These are phyloP conservation scores for Coemansia sp. DNA, from an alignment of 371 early-diverging fungal genomes.

Conservation along the genomic window DNA sequence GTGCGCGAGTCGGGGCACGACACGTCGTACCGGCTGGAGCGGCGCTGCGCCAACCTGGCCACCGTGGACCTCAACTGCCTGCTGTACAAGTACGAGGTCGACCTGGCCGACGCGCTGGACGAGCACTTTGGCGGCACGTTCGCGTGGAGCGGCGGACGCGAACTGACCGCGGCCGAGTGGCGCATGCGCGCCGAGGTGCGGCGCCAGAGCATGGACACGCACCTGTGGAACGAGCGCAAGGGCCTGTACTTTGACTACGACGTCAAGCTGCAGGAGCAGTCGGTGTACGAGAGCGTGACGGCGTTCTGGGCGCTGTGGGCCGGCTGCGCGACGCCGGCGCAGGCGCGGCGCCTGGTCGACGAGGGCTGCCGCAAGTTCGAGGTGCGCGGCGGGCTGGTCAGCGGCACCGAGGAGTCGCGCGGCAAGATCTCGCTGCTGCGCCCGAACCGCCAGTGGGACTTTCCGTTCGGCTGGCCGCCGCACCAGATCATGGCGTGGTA, in stretches of 20 bases:
- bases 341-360: slow-evolving; percentile 62
- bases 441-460: slow-evolving; percentile 97
- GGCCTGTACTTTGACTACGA: slow-evolving; percentile 87
- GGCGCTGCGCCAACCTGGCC: slow-evolving; percentile 85
- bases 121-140: slow-evolving; percentile 55
- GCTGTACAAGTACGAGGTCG: slow-evolving; percentile 93
- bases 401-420: slow-evolving; percentile 85
- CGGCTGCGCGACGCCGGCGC: slow-evolving; percentile 61
- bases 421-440: slow-evolving; percentile 74
- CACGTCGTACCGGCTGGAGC: slow-evolving; percentile 93
- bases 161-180: slow-evolving; percentile 54
- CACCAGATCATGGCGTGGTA: slow-evolving; percentile 97
- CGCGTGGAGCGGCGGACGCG: slow-evolving; percentile 53
- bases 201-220: slow-evolving; percentile 60
- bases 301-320: slow-evolving; percentile 81
- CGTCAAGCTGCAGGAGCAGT: slow-evolving; percentile 54
- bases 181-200: slow-evolving; percentile 54
- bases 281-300: slow-evolving; percentile 74
- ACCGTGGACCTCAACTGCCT: slow-evolving; percentile 91
- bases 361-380: slow-evolving; percentile 71
- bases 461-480: slow-evolving; percentile 96
- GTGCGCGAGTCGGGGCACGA: slow-evolving; percentile 98
- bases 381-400: slow-evolving; percentile 83
- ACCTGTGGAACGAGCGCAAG: slow-evolving; percentile 75
- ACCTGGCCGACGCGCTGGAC: slow-evolving; percentile 75